Evolutionary conservation across 768 basidiomycete species (phyloP), one percentile per base, ranked within the genome.

Genomic region (Boletus sp.): DNA sequence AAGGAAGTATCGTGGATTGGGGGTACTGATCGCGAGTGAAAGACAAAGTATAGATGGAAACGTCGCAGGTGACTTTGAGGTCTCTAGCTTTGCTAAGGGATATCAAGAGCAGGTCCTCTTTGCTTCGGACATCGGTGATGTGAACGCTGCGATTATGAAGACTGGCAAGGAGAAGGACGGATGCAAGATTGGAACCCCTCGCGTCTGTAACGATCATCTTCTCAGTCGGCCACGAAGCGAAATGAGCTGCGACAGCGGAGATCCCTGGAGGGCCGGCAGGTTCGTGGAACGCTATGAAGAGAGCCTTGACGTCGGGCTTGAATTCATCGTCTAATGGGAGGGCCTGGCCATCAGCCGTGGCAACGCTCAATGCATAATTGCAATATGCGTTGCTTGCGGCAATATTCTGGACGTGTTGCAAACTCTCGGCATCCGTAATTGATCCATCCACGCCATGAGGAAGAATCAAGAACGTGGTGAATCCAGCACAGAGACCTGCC

Each of bases 151-250:
- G 86, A 66, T 81, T 86, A 73, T 98, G 88, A 45, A 99, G 83
- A 64, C 92, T 95, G n/a, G 96, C 94, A 47, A 98, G 76, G 29
- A 99, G 81, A 33, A 99, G 83, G 37, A 98, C 83, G 1, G 96
- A 97, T 1, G 97, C 96, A 11, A 98, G 83, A 62, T 94, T 90
- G 3, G 94, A 88, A 12, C 92, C 89, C 68, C 89, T 88, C 20
- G 97, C 96, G 68, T 98, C 89, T 4, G 96, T 94, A 53, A 98
- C 79, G 67, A 99, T 92, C n/a, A 88, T 88, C 76, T 94, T 96
- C 64, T 97, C 92, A 4, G 74, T 63, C 0, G 95, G 89, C 96
- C 97, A 98, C 1, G 88, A 80, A 7, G 90, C 80, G 69, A 99
- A 97, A 71, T 97, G 92, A 11, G 84, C 80, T 1, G 95, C 92